Base-by-base conservation (phyloP, 1,139 yeast genomes). In the Saccharomyces hybrid region DNA sequence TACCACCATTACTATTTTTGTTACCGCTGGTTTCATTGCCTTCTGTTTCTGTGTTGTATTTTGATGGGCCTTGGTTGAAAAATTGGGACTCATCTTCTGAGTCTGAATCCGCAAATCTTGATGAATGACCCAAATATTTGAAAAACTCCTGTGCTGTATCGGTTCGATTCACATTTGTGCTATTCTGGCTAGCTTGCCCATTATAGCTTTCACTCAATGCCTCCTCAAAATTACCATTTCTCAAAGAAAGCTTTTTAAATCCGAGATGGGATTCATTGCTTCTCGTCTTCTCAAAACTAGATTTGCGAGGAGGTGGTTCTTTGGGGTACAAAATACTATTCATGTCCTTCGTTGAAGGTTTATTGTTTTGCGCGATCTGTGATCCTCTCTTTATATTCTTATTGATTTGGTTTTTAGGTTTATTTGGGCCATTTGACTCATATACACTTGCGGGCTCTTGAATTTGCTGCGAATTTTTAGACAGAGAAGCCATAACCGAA, bases 91-190 rank as follows among this genome's bases (percentile, higher is more conserved):
- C 79, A 5, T 70, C 70, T 50, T 81, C 85, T 7, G 85, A 81
- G 64, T 81, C 84, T 7, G 86, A 81, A 64, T 83, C 86, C 5
- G 72, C 73, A 56, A 81, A 77, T 60, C 87, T 73, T 1, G 88
- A 82, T 29, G 44, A 16, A 13, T 38, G 25, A 9, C 44, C 44
- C 44, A 38, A 20, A 9, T 16, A 14, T 16, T 38, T 38, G 16
- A 38, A 38, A 20, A 38, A 38, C 44, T 53, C 54, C 49, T 47
- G 8, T 47, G 51, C 13, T 47, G 47, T 8, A 46, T 48, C 42
- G 50, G 61, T 20, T 26, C 48, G 49, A 59, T 59, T 46, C 13
- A 20, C n/a, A 28, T 59, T 46, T 38, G 44, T 6, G 26, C 42
- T 52, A 20, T 51, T 53, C 42, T 47, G 25, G 14, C 31, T 28